Evolutionary conservation across 2,329 filamentous ascomycete species (phyloP).

Genomic region (Colletotrichum musae): DNA sequence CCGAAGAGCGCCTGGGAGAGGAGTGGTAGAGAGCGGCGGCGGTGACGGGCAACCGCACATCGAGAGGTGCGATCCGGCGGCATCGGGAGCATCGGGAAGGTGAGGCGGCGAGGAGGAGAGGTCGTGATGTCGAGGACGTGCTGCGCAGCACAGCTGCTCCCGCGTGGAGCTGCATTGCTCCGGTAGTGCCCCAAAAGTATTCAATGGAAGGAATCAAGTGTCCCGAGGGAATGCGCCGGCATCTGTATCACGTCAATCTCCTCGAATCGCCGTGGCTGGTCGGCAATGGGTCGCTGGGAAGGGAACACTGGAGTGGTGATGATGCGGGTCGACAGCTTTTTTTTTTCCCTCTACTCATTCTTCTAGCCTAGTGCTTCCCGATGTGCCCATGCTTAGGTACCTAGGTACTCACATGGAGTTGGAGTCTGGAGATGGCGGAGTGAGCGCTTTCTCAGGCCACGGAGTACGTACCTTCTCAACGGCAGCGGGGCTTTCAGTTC

Average conservation of each 20-base stretch:
- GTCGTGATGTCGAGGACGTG: slow-evolving; percentile 46
- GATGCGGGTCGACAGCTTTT: slow-evolving; percentile 33
- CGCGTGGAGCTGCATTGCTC: slow-evolving; percentile 68
- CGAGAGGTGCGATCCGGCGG: slow-evolving; percentile 49
- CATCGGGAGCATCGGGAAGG: slow-evolving; percentile 52
- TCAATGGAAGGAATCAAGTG: slow-evolving; percentile 21
- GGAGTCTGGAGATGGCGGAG: too few species aligned
- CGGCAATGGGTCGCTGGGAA: slow-evolving; percentile 32
- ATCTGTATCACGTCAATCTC: slow-evolving; percentile 15
- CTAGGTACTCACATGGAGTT: too few species aligned
- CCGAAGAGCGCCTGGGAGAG: slow-evolving; percentile 67
- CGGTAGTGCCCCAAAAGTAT: slow-evolving; percentile 42
- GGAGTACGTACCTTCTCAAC: slow-evolving; percentile 15
- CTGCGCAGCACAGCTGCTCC: slow-evolving; percentile 66
- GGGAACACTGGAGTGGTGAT: slow-evolving; percentile 10
- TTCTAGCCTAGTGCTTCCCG: neutral
- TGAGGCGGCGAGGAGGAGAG: slow-evolving; percentile 41
- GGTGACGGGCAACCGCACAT: slow-evolving; percentile 51
- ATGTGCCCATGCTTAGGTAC: too few species aligned
- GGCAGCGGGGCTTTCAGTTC: neutral
- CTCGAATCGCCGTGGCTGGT: slow-evolving; percentile 3
- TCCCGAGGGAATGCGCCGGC: slow-evolving; percentile 11
- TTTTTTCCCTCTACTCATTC: slow-evolving; percentile 23
- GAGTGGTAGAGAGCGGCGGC: slow-evolving; percentile 58
- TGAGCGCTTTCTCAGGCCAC: slow-evolving; percentile 7